A percentile compares a stretch with the other conserved stretches of the same genome.
These are phyloP conservation scores for Lachnellula cervina DNA, from an alignment of 2,329 filamentous ascomycete species.

Conservation along the genomic window DNA sequence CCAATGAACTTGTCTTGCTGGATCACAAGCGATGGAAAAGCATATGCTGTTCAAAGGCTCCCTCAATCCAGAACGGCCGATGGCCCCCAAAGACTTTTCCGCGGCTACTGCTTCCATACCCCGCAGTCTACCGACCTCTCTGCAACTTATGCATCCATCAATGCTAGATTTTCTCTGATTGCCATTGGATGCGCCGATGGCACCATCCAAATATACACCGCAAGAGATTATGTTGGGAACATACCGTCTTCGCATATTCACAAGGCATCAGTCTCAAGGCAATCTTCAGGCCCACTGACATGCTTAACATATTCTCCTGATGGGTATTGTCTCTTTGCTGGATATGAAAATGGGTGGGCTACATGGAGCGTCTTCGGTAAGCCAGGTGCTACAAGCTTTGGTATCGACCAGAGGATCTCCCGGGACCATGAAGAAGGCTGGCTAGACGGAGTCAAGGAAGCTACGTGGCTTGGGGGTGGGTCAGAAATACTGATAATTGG, in stretches of 20 bases:
- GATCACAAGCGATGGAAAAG: constrained; percentile 82
- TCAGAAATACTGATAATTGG: constrained; percentile 77
- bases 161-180: constrained; percentile 90
- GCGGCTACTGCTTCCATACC: constrained; percentile 83
- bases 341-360: constrained; percentile 88
- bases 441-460: constrained; percentile 73
- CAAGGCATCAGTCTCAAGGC: constrained; percentile 60
- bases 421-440: constrained; percentile 71
- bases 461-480: constrained; percentile 82
- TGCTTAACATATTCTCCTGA: constrained; percentile 86
- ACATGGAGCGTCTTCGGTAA: constrained; percentile 98
- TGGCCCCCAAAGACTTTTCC: constrained; percentile 63
- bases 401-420: constrained; percentile 59
- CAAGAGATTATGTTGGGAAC: constrained; percentile 88
- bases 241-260: constrained; percentile 83
- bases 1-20: constrained; percentile 95
- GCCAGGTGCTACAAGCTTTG: constrained; percentile 78
- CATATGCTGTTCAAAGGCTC: constrained; percentile 81
- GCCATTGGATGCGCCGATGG: constrained; percentile 80
- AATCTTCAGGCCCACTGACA: constrained; percentile 65
- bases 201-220: constrained; percentile 81
- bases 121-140: constrained; percentile 55
- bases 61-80: constrained; percentile 40
- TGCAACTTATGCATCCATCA: constrained; percentile 76
- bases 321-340: constrained; percentile 92